Base-by-base conservation (phyloP, 805 yeast species). In the Nakazawaea holstii region DNA sequence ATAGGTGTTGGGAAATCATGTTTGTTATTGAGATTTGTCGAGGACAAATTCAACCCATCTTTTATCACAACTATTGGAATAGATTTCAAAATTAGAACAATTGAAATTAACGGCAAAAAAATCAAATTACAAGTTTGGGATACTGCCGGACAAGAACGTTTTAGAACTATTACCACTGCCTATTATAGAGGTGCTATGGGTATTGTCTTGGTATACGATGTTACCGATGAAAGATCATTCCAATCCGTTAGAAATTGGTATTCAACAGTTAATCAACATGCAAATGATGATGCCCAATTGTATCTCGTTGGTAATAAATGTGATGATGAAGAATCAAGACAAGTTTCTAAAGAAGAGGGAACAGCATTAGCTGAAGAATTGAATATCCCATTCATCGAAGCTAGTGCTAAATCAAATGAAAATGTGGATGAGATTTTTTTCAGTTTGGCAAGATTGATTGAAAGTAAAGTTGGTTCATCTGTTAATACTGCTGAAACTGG, bases 21-120 rank as follows among this genome's bases (percentile, higher is more conserved):
- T 74, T 75, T 91, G 51, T 73, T 91, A 59, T 79, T 92, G 54
- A 81, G 98, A 62, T 92, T 92, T 69, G 96, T 92, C 51, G 97
- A 90, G 59, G 97, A 92, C 68, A 91, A 90, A 68, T 94, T 94
- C 73, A 91, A 92, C 59, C 97, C 98, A 5, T 82, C 94, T 17
- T 94, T 92, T 68, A 94, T 94, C 69, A 90, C 98, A 50, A 94
- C 99, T 41, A 94, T 94, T 60, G 99, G 99, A 47, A 94, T 94
- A 59, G 99, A 94, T 67, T 94, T 94, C 78, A 94, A 94, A 73
- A 92, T 94, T 65, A 85, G 97, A 69, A 91, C 97, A 28, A 87
- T 91, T 56, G 97, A 92, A 58, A 77, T 91, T 55, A 92, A 92
- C 53, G 97, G 96, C 46, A 87, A 87, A 68, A 85, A 85, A 55